These are phyloP conservation scores for Drosera spatulata DNA, from an alignment of 179 eudicot species.

Conservation along the genomic window DNA sequence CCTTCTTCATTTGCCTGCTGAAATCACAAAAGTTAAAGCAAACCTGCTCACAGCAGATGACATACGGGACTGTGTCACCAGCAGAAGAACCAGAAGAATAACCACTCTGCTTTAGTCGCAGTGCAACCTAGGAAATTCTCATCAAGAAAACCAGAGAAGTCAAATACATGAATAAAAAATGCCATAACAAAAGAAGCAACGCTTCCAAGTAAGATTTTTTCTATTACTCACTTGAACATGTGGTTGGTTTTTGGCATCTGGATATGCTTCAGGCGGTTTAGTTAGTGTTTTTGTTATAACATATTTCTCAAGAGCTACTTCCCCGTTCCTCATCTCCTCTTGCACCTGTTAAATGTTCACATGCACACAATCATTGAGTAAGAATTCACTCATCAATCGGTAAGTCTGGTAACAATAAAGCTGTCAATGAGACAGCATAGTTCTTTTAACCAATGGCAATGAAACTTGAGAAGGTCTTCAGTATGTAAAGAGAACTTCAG, in stretches of 20 bases:
- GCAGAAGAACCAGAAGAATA: conserved; percentile 72
- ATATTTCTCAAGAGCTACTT: conserved; percentile 74
- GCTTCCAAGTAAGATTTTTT: neutral
- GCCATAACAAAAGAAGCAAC: neutral
- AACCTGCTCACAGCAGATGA: conserved; percentile 90
- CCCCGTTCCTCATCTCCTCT: conserved; percentile 86
- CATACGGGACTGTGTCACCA: conserved; percentile 94
- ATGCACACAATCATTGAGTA: neutral
- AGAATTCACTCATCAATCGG: too few species aligned
- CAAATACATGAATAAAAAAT: neutral
- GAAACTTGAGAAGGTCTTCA: too few species aligned
- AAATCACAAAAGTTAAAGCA: conserved; percentile 6
- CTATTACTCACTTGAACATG: conserved; percentile 76
- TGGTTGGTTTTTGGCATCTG: conserved; percentile 94
- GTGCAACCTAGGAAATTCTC: conserved; percentile 45
- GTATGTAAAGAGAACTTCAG: too few species aligned
- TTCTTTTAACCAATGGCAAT: too few species aligned
- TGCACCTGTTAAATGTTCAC: conserved; percentile 44
- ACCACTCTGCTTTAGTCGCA: conserved; percentile 72
- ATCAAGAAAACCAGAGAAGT: neutral
- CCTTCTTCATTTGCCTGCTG: neutral
- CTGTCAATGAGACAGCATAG: too few species aligned
- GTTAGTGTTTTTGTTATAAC: conserved; percentile 84
- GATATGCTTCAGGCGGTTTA: conserved; percentile 89
- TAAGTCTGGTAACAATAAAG: too few species aligned